phyloP scores from a whole-genome alignment of 768 basidiomycete genomes.

The Royoungia palumana region DNA sequence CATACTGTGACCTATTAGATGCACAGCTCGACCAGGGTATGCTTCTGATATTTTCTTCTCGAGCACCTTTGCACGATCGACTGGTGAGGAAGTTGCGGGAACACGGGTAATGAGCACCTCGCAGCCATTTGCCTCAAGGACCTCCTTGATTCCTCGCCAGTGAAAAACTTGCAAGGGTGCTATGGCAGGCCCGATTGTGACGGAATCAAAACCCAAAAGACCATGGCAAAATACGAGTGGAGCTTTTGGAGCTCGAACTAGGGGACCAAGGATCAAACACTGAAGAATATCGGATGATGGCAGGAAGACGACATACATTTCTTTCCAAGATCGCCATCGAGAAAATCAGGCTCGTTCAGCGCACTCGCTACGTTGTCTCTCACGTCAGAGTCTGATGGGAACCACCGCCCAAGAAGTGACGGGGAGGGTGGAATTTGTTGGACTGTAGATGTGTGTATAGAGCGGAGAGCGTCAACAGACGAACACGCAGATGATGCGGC shows the following conservation, averaged over 20 bases:
- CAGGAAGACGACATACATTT: constrained; percentile 53
- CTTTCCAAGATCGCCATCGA: constrained; percentile 39
- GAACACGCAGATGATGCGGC: constrained; percentile 35
- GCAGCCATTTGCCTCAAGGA: constrained; percentile 80
- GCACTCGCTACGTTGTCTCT: constrained; percentile 45
- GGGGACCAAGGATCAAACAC: not conserved
- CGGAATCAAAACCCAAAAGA: constrained; percentile 83
- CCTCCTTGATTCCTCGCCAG: constrained; percentile 96
- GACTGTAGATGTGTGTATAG: constrained; percentile 31
- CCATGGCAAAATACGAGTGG: constrained; percentile 97
- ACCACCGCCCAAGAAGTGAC: constrained; percentile 46
- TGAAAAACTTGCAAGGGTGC: constrained; percentile 85
- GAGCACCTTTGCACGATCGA: constrained; percentile 89
- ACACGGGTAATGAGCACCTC: constrained; percentile 93
- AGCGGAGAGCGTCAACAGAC: constrained; percentile 60
- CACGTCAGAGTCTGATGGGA: constrained; percentile 37
- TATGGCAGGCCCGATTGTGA: constrained; percentile 73
- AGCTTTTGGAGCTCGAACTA: constrained; percentile 75
- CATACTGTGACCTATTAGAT: constrained; percentile 84
- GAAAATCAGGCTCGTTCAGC: constrained; percentile 47
- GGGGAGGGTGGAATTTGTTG: constrained; percentile 25
- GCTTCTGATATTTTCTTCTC: constrained; percentile 73
- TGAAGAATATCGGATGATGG: not conserved
- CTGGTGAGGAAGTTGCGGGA: constrained; percentile 85
- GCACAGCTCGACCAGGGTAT: constrained; percentile 81